A percentile compares a stretch with the other conserved stretches of the same genome.
phyloP scores from a whole-genome alignment of 2,329 filamentous ascomycete species.

The Tothia fuscella region DNA sequence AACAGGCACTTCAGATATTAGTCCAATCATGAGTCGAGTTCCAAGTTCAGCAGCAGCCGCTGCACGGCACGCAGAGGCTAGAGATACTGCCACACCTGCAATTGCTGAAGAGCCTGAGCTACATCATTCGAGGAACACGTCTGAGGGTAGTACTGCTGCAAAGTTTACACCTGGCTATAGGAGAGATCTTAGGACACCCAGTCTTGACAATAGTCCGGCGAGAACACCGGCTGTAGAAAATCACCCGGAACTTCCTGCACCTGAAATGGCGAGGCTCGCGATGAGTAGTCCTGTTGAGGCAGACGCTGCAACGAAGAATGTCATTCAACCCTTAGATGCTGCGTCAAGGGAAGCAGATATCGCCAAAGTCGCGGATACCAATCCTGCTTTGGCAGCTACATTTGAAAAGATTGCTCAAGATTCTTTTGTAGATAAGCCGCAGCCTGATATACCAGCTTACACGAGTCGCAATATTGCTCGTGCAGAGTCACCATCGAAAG shows the following conservation, averaged over 20 bases:
- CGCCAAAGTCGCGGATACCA: constrained; percentile 7
- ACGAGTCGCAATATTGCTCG: constrained; percentile 13
- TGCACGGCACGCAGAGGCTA: constrained; percentile 27
- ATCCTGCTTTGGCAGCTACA: background rate
- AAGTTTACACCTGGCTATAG: constrained; percentile 45
- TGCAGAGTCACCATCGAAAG: constrained; percentile 36
- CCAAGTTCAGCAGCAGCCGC: constrained; percentile 32
- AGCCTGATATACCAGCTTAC: constrained; percentile 1
- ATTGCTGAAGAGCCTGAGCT: constrained; percentile 42
- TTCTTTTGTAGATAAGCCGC: background rate
- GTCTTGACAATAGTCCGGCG: constrained; percentile 48
- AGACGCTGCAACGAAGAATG: too few relatives aligned
- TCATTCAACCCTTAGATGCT: constrained; percentile 6
- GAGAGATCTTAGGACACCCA: constrained; percentile 46
- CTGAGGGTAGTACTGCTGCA: constrained; percentile 22
- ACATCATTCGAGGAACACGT: constrained; percentile 14
- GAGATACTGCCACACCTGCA: constrained; percentile 35
- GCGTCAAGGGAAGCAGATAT: constrained; percentile 13
- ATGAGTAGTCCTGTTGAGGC: constrained; percentile 22
- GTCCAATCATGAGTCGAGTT: constrained; percentile 52
- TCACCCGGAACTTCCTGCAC: constrained; percentile 28
- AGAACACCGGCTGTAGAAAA: constrained; percentile 42
- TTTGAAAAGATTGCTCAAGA: constrained; percentile 5
- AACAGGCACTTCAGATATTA: constrained; percentile 50
- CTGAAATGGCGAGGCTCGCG: too few relatives aligned